Evolutionary conservation across 352 stramenopile genomes (phyloP).

Genomic region (Peronosclerospora sorghi): DNA sequence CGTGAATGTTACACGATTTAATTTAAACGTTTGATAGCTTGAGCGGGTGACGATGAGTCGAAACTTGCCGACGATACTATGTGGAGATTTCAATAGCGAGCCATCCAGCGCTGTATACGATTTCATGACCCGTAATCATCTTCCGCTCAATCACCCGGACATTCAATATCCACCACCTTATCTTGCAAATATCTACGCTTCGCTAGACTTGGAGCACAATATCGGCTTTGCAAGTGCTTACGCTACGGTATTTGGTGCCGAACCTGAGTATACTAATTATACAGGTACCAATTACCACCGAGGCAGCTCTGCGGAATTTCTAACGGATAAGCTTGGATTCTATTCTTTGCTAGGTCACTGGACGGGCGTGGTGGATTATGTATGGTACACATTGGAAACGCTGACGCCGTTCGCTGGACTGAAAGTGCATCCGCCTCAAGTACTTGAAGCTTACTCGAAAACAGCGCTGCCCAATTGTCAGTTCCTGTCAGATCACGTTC

Average conservation of each 20-base stretch:
- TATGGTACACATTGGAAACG: conserved; percentile 93
- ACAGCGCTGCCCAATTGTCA: conserved; percentile 93
- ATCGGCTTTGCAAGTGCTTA: conserved; percentile 93
- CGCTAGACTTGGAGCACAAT: conserved; percentile 85
- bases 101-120: conserved; percentile 95
- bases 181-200: conserved; percentile 64
- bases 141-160: conserved; percentile 85
- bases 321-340: background rate
- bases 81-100: conserved; percentile 98
- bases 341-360: conserved; percentile 62
- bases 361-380: conserved; percentile 95
- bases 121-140: conserved; percentile 87
- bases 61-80: conserved; percentile 92
- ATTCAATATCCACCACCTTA: conserved; percentile 62
- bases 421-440: conserved; percentile 85
- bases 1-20: background rate
- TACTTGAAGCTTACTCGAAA: conserved; percentile 82
- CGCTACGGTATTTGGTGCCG: conserved; percentile 89
- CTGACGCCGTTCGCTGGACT: conserved; percentile 89
- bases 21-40: conserved; percentile 28
- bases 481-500: conserved; percentile 94
- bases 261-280: conserved; percentile 98
- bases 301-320: background rate
- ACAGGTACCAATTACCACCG: conserved; percentile 47
- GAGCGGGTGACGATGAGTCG: conserved; percentile 54